These are phyloP conservation scores for Termitomyces sp. DNA, from an alignment of 768 basidiomycete genomes.

Conservation along the genomic window DNA sequence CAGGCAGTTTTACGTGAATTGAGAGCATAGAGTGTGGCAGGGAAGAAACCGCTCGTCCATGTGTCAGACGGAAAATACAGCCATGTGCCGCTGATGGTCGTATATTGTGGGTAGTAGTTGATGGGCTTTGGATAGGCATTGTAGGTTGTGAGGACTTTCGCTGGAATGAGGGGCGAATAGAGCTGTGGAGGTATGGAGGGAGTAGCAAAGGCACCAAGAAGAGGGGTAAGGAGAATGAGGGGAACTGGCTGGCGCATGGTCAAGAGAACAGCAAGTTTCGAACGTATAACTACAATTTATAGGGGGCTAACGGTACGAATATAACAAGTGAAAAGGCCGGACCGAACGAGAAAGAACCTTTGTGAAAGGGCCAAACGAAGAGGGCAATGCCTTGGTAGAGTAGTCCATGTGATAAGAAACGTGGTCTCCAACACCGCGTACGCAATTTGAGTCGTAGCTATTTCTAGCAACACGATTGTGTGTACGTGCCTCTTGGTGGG, in stretches of 20 bases:
- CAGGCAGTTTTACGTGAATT: constrained; percentile 52
- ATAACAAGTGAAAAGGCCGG: constrained; percentile 8
- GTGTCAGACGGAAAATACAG: constrained; percentile 49
- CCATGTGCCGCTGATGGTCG: constrained; percentile 48
- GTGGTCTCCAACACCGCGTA: background rate
- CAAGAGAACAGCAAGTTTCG: background rate
- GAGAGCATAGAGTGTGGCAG: constrained; percentile 56
- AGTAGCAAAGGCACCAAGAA: constrained; percentile 16
- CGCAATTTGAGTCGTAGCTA: background rate
- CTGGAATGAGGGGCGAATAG: constrained; percentile 54
- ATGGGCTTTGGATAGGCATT: constrained; percentile 39
- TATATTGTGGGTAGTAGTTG: constrained; percentile 45
- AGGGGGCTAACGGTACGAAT: background rate
- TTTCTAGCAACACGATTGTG: background rate
- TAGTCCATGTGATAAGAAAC: constrained; percentile 9
- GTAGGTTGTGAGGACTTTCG: constrained; percentile 58
- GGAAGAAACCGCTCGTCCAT: constrained; percentile 74
- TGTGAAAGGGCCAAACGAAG: background rate
- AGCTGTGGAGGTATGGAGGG: constrained; percentile 41
- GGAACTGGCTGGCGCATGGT: background rate
- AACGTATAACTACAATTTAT: background rate
- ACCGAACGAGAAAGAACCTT: constrained; percentile 13
- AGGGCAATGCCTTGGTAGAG: constrained; percentile 10
- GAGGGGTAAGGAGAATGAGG: constrained; percentile 12
- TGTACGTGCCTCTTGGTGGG: background rate